Evolutionary conservation across 164 flowering plant genomes (phyloP).

Genomic region (Amborella trichopoda): DNA sequence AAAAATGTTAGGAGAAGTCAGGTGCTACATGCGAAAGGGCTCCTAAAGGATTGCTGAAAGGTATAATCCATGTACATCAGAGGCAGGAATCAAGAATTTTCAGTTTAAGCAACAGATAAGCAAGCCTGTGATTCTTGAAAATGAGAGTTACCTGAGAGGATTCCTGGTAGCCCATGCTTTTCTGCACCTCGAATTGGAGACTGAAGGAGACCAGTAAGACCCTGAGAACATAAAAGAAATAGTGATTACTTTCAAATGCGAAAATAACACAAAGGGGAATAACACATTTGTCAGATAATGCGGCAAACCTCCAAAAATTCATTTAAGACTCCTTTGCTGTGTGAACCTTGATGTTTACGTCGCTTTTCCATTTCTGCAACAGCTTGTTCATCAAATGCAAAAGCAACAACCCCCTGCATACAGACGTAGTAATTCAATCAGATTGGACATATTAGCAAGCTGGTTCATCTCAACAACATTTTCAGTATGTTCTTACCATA

Average conservation of each 20-base stretch:
- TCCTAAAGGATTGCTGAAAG: too few species aligned
- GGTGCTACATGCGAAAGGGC: too few species aligned
- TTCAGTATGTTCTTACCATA: constrained; percentile 41
- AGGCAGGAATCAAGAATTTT: too few species aligned
- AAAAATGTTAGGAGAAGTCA: too few species aligned
- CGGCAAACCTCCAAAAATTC: constrained; percentile 80
- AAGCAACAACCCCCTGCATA: constrained; percentile 81
- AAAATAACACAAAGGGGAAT: too few species aligned
- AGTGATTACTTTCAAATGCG: too few species aligned
- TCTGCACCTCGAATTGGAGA: constrained; percentile 91
- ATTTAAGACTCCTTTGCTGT: constrained; percentile 72
- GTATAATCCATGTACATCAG: too few species aligned
- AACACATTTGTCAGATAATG: too few species aligned
- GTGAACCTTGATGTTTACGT: constrained; percentile 42
- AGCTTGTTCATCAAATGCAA: constrained; percentile 77
- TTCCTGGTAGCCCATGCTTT: constrained; percentile 94
- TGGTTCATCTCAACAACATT: constrained; percentile 1
- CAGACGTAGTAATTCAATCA: not conserved
- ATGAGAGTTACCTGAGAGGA: constrained; percentile 59
- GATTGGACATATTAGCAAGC: too few species aligned
- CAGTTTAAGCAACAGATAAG: too few species aligned
- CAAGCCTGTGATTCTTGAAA: not conserved
- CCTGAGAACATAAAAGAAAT: constrained; percentile 31
- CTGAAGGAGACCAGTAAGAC: constrained; percentile 92
- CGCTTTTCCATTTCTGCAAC: constrained; percentile 42